A percentile compares a stretch with the other conserved stretches of the same genome.
These are phyloP conservation scores for Sporothrix mexicana DNA, from an alignment of 2,329 filamentous ascomycete genomes.

Conservation along the genomic window DNA sequence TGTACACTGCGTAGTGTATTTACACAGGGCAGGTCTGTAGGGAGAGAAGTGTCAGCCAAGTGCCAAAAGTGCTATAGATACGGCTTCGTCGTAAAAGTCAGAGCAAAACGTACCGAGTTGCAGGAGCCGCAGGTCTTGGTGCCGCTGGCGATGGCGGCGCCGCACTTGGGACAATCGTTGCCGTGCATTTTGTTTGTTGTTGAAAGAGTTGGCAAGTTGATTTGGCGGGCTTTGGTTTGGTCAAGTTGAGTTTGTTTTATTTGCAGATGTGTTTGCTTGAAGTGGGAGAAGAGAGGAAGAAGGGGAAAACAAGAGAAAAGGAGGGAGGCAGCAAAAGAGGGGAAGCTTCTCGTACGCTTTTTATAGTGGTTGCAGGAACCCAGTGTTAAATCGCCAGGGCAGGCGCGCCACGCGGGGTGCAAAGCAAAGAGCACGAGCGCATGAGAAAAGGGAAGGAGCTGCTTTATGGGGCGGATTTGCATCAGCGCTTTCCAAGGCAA, in stretches of 20 bases:
- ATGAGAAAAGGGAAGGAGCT: not conserved
- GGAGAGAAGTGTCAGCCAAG: not conserved
- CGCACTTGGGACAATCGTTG: constrained; percentile 63
- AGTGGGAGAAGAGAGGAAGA: constrained; percentile 7
- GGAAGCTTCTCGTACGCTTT: constrained; percentile 6
- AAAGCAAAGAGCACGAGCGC: not conserved
- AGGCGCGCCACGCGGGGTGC: constrained; percentile 24
- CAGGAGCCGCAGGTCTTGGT: constrained; percentile 62
- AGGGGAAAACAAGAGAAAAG: not conserved
- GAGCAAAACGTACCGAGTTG: constrained; percentile 57
- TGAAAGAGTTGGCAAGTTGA: not conserved
- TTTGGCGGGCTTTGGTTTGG: not conserved
- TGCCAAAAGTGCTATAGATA: not conserved
- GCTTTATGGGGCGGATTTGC: not conserved
- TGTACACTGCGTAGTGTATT: not conserved
- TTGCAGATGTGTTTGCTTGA: not conserved
- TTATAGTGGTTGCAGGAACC: constrained; percentile 1
- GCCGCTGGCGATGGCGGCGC: constrained; percentile 50
- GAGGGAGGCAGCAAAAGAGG: constrained; percentile 13
- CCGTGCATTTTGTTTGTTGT: constrained; percentile 48
- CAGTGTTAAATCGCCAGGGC: not conserved
- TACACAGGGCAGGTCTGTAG: constrained; percentile 34
- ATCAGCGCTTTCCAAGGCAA: not conserved
- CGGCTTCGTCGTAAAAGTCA: not conserved
- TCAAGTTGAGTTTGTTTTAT: not conserved